Evolutionary conservation across 2,329 filamentous ascomycete species (phyloP).

Genomic region (Ceratocystis cubensis): DNA sequence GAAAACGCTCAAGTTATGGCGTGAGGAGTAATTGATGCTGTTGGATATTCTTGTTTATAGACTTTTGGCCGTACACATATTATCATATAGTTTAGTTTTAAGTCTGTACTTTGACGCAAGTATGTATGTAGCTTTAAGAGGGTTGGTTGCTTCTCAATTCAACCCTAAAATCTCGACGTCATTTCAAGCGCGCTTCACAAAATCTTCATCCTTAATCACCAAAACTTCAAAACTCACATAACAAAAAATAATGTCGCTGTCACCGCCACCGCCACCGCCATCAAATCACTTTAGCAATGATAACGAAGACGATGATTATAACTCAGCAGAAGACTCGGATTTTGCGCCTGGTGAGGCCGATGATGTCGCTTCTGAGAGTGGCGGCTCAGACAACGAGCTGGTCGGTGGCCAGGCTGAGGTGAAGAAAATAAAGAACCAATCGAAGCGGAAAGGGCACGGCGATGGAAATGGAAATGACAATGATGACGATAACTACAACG

Average conservation of each 20-base stretch:
- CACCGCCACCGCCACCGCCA: conserved; percentile 1
- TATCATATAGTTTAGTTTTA: not conserved
- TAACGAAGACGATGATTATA: conserved; percentile 36
- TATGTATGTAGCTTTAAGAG: not conserved
- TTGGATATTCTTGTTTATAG: not conserved
- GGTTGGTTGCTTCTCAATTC: not conserved
- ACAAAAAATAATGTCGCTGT: not conserved
- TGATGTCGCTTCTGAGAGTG: conserved; percentile 24
- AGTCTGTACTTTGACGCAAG: not conserved
- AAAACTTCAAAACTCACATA: not conserved
- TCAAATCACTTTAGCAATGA: not conserved
- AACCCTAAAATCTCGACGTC: not conserved
- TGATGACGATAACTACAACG: not conserved
- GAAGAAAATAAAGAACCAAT: conserved; percentile 18
- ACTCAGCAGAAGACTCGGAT: conserved; percentile 61
- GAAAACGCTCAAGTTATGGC: not conserved
- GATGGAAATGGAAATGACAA: conserved; percentile 18
- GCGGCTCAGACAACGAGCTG: conserved; percentile 18
- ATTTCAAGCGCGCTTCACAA: not conserved
- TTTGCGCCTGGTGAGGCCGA: conserved; percentile 46
- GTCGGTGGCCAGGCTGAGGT: not conserved
- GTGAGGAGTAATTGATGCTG: not conserved
- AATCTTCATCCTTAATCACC: not conserved
- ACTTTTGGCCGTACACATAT: conserved; percentile 6
- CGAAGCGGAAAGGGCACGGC: conserved; percentile 28